Evolutionary conservation across 2,329 filamentous ascomycete species (phyloP).

Genomic region (Stemphylium vesicarium): DNA sequence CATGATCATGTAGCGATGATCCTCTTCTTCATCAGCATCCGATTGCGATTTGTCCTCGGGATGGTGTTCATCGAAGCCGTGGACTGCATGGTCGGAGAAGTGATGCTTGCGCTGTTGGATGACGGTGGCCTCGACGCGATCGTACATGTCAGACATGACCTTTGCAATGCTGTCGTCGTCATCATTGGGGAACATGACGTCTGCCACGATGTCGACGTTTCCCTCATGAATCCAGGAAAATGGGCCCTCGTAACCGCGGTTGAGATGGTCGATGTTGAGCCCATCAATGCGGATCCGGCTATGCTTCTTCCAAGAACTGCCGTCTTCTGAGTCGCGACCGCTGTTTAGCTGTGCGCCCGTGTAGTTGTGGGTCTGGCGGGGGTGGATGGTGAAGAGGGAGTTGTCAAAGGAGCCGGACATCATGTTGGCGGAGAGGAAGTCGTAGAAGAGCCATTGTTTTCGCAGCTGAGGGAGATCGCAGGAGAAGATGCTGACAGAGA

Average conservation of each 20-base stretch:
- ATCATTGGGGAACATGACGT: constrained; percentile 92
- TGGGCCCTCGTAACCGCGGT: constrained; percentile 87
- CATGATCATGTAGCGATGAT: constrained; percentile 85
- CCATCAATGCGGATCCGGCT: constrained; percentile 91
- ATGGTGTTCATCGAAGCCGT: constrained; percentile 36
- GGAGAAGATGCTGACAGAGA: constrained; percentile 92
- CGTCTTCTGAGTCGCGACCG: constrained; percentile 65
- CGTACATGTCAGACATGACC: constrained; percentile 96
- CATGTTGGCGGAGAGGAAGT: constrained; percentile 92
- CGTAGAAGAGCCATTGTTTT: constrained; percentile 98
- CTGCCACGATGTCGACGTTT: constrained; percentile 93
- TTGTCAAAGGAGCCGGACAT: constrained; percentile 96
- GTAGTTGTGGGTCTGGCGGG: constrained; percentile 83
- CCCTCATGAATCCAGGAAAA: constrained; percentile 99
- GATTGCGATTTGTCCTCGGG: constrained; percentile 23
- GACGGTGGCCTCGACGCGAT: constrained; percentile 91
- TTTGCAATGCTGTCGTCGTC: constrained; percentile 88
- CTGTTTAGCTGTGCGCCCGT: constrained; percentile 68
- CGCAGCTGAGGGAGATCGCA: constrained; percentile 91
- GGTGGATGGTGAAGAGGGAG: constrained; percentile 96
- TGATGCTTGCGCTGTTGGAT: constrained; percentile 70
- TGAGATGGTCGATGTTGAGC: constrained; percentile 93
- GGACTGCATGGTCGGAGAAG: constrained; percentile 43
- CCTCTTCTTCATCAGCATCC: constrained; percentile 51
- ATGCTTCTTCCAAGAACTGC: constrained; percentile 90